phyloP scores from a whole-genome alignment of 1,139 yeast genomes.

The Geotrichum siamense region DNA sequence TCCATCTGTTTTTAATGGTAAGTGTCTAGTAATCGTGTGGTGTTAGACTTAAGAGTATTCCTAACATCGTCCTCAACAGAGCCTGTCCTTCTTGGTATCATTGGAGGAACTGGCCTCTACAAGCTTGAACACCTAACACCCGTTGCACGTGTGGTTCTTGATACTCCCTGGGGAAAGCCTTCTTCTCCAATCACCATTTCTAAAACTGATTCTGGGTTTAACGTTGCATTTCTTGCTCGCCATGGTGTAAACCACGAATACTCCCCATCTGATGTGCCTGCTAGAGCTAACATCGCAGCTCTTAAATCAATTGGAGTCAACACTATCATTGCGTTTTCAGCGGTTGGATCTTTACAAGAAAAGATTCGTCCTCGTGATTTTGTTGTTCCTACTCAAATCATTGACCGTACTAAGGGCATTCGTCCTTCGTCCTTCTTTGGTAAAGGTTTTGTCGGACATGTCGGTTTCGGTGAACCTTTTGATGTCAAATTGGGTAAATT shows the following conservation, averaged over 20 bases:
- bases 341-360: slow-evolving; percentile 90
- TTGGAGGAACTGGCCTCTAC: slow-evolving; percentile 98
- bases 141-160: slow-evolving; percentile 69
- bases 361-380: slow-evolving; percentile 91
- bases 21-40: background rate
- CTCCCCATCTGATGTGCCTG: slow-evolving; percentile 88
- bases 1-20: slow-evolving; percentile 16
- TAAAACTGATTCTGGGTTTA: slow-evolving; percentile 64
- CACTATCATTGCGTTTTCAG: slow-evolving; percentile 86
- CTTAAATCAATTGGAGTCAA: slow-evolving; percentile 79
- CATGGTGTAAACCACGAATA: slow-evolving; percentile 88
- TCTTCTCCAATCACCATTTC: slow-evolving; percentile 91
- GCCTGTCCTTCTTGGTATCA: slow-evolving; percentile 72
- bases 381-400: slow-evolving; percentile 89
- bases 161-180: slow-evolving; percentile 97
- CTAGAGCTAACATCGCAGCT: slow-evolving; percentile 93
- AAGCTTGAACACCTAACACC: slow-evolving; percentile 75
- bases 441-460: slow-evolving; percentile 92
- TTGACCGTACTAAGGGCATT: slow-evolving; percentile 94
- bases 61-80: slow-evolving; percentile 31
- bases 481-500: slow-evolving; percentile 64
- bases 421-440: slow-evolving; percentile 88
- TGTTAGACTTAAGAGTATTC: slow-evolving; percentile 2
- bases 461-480: slow-evolving; percentile 95
- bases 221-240: slow-evolving; percentile 90